Evolutionary conservation across 2,329 filamentous ascomycete species (phyloP).

Genomic region (Stemphylium beticola): DNA sequence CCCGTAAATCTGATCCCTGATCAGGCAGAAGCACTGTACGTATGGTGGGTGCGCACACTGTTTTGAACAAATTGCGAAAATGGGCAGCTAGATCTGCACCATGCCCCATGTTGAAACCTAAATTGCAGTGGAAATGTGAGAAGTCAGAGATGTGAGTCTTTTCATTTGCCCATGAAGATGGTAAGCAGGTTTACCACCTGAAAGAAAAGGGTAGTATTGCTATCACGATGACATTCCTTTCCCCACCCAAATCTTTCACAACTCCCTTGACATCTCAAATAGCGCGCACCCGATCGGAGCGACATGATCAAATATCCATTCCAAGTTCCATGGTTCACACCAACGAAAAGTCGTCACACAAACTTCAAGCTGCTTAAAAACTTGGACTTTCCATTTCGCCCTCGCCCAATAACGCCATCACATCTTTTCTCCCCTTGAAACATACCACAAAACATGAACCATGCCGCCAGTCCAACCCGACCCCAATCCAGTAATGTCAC

Average conservation of each 20-base stretch:
- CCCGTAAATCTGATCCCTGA: no score
- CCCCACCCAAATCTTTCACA: neutral
- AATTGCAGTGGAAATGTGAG: no score
- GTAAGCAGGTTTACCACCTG: no score
- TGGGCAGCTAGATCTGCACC: no score
- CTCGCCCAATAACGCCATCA: neutral
- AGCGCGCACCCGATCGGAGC: neutral
- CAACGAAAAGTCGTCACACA: neutral
- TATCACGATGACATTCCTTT: neutral
- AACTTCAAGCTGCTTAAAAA: no score
- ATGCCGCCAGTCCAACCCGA: neutral
- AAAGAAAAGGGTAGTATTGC: neutral
- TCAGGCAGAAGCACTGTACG: no score
- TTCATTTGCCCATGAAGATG: neutral
- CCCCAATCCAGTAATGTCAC: neutral
- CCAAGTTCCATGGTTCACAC: neutral
- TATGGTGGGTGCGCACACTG: no score
- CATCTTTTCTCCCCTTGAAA: neutral
- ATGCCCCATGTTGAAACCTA: no score
- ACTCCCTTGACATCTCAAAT: neutral
- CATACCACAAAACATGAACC: neutral
- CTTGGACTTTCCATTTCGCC: no score
- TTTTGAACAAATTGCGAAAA: no score
- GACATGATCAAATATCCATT: neutral
- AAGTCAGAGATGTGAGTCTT: neutral